These are phyloP conservation scores for Candida dajiaensis DNA, from an alignment of 805 yeast species.

Conservation along the genomic window DNA sequence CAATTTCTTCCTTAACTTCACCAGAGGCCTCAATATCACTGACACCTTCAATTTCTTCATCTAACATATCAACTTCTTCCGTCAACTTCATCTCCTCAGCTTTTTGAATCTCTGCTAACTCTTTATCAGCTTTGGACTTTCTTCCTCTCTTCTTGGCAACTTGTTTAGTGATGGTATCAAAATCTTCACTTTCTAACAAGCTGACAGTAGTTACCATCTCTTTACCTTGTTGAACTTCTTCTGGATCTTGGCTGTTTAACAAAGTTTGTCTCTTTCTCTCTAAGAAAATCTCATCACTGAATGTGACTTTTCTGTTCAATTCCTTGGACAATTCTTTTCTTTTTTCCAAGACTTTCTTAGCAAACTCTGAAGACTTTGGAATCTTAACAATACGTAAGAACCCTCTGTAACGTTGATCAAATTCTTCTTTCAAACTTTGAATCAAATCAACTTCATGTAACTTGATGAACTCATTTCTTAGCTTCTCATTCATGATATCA, in stretches of 20 bases:
- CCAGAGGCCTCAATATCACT: background rate
- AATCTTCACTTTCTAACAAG: slow-evolving; percentile 29
- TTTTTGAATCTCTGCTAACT: slow-evolving; percentile 17
- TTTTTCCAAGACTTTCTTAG: slow-evolving; percentile 39
- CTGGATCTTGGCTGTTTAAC: slow-evolving; percentile 46
- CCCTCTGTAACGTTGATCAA: slow-evolving; percentile 71
- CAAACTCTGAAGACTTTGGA: slow-evolving; percentile 46
- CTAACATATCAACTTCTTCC: background rate
- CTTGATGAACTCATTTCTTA: slow-evolving; percentile 75
- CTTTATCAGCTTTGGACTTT: slow-evolving; percentile 11
- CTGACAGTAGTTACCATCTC: slow-evolving; percentile 68
- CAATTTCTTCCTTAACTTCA: slow-evolving; percentile 10
- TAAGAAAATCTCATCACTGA: slow-evolving; percentile 67
- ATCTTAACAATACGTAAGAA: slow-evolving; percentile 58
- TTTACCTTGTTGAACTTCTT: slow-evolving; percentile 41
- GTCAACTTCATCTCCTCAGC: slow-evolving; percentile 14
- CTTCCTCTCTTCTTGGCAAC: slow-evolving; percentile 6
- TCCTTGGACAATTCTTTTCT: slow-evolving; percentile 43
- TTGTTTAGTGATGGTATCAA: slow-evolving; percentile 7
- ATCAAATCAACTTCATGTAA: slow-evolving; percentile 74
- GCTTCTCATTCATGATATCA: slow-evolving; percentile 56
- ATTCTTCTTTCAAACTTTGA: slow-evolving; percentile 66
- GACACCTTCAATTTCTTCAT: background rate
- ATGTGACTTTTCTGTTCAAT: slow-evolving; percentile 47
- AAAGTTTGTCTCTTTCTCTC: slow-evolving; percentile 60